These are phyloP conservation scores for Boletellus sp. DNA, from an alignment of 768 basidiomycete species.

Conservation along the genomic window DNA sequence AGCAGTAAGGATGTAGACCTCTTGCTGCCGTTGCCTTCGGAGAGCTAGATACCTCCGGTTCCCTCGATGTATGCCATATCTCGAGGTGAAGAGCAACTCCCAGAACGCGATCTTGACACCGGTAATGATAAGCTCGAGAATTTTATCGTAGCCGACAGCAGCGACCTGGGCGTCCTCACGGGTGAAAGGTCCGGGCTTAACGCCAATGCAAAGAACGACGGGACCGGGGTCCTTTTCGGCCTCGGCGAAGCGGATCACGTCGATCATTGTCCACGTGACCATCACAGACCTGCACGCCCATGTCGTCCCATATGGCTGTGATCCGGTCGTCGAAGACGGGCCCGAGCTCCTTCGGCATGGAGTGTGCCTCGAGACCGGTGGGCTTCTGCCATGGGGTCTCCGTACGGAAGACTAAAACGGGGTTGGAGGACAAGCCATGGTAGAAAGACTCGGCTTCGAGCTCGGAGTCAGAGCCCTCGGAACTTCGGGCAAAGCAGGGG, in stretches of 20 bases:
- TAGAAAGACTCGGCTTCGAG: too few species aligned
- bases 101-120: neutral
- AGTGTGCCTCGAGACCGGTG: neutral
- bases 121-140: neutral
- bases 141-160: neutral
- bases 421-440: too few species aligned
- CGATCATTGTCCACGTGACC: neutral
- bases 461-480: too few species aligned
- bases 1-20: too few species aligned
- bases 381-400: too few species aligned
- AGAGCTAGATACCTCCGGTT: too few species aligned
- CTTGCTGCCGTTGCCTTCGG: too few species aligned
- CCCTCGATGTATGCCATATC: too few species aligned
- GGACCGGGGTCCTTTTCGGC: neutral
- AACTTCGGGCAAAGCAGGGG: too few species aligned
- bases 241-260: neutral
- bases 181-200: neutral
- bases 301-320: neutral
- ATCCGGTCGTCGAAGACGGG: neutral
- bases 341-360: neutral
- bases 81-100: neutral
- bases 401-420: too few species aligned
- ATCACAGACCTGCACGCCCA: neutral
- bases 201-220: neutral
- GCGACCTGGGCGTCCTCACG: neutral